Evolutionary conservation across 306 rosid genomes (phyloP).

Genomic region (Trichosanthes cucumerina): DNA sequence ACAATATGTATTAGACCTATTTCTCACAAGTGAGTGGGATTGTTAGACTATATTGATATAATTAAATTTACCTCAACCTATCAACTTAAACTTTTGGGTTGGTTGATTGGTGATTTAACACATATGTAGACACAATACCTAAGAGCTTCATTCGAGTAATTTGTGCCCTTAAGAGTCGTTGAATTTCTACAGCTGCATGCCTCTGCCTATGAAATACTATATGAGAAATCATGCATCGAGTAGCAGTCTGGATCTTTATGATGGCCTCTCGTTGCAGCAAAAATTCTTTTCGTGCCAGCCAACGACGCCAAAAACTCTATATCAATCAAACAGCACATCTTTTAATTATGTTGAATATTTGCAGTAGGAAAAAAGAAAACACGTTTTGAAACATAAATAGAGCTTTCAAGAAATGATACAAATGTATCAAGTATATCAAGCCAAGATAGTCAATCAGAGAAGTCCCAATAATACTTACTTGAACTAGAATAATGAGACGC

Average conservation of each 20-base stretch:
- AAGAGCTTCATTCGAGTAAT: constrained; percentile 42
- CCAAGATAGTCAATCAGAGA: not conserved
- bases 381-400: constrained; percentile 7
- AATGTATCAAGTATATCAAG: constrained; percentile 11
- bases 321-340: not conserved
- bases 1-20: no score
- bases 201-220: constrained; percentile 31
- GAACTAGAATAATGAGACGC: constrained; percentile 48
- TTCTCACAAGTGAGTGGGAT: no score
- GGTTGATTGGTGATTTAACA: no score
- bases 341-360: not conserved
- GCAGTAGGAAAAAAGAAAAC: not conserved
- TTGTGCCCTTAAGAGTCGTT: constrained; percentile 59
- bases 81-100: no score
- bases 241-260: constrained; percentile 46
- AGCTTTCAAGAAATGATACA: not conserved
- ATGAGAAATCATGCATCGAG: constrained; percentile 33
- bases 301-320: constrained; percentile 62
- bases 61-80: no score
- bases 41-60: no score
- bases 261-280: constrained; percentile 39
- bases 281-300: constrained; percentile 45
- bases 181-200: constrained; percentile 52
- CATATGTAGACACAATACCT: constrained; percentile 34
- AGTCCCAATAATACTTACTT: constrained; percentile 38